These are phyloP conservation scores for Microsporum ferrugineum DNA, from an alignment of 2,329 filamentous ascomycete species.

Conservation along the genomic window DNA sequence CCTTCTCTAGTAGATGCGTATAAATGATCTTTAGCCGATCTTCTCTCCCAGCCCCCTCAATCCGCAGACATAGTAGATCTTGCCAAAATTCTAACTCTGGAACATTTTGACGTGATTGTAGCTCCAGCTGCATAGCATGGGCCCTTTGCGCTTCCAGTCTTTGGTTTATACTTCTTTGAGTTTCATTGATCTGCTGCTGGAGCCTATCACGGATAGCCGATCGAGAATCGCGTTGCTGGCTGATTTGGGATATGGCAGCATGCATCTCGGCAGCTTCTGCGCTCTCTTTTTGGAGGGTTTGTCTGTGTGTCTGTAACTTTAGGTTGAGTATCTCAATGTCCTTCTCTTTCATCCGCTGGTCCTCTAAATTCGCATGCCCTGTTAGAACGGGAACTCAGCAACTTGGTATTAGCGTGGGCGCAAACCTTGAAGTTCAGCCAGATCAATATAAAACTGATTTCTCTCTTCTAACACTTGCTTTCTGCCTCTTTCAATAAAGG, in stretches of 20 bases:
- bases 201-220: conserved; percentile 45
- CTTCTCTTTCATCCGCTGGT: conserved; percentile 77
- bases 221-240: conserved; percentile 45
- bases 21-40: conserved; percentile 87
- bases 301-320: conserved; percentile 45
- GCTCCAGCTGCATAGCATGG: conserved; percentile 59
- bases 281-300: conserved; percentile 47
- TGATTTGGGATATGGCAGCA: conserved; percentile 46
- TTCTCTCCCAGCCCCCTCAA: conserved; percentile 75
- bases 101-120: conserved; percentile 76
- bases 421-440: conserved; percentile 79
- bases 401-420: conserved; percentile 6
- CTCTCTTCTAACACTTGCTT: conserved; percentile 85
- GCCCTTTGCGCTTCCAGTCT: conserved; percentile 36
- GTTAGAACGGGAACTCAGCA: neutral
- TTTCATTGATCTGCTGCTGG: conserved; percentile 43
- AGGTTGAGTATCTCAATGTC: conserved; percentile 66
- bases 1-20: conserved; percentile 70
- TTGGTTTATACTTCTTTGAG: conserved; percentile 36
- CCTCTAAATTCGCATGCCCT: conserved; percentile 47
- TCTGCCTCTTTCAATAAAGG: conserved; percentile 82
- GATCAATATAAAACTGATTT: conserved; percentile 82
- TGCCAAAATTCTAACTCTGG: conserved; percentile 97
- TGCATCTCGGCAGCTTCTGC: conserved; percentile 54
- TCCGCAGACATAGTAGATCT: conserved; percentile 72